A percentile compares a stretch with the other conserved stretches of the same genome.
Conservation (phyloP, 2,329 filamentous ascomycete genomes). For the Diaporthe nobilis region DNA sequence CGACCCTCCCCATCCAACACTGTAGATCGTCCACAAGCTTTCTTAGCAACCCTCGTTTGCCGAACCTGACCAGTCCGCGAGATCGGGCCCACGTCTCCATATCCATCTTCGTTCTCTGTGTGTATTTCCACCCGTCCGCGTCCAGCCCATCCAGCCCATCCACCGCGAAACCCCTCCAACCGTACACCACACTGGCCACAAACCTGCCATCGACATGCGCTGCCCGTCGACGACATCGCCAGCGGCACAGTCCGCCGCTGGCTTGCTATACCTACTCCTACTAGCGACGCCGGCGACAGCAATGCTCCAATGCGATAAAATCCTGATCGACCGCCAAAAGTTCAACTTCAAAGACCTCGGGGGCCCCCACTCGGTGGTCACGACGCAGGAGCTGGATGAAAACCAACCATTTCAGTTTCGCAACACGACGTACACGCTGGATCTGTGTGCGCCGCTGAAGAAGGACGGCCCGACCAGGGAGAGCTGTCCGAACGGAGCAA, state of each 20-base stretch:
- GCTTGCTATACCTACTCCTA: slow-evolving; percentile 54
- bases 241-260: slow-evolving; percentile 52
- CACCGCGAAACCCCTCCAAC: not conserved
- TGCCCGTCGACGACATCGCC: slow-evolving; percentile 50
- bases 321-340: slow-evolving; percentile 69
- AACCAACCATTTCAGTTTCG: slow-evolving; percentile 64
- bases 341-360: slow-evolving; percentile 76
- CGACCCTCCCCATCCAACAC: not conserved
- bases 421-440: slow-evolving; percentile 87
- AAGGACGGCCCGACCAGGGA: slow-evolving; percentile 68
- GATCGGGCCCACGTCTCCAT: not conserved
- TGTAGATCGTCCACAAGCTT: not conserved
- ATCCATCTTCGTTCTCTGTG: not conserved
- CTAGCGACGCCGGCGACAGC: slow-evolving; percentile 57
- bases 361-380: slow-evolving; percentile 79
- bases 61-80: not conserved
- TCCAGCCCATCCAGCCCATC: not conserved
- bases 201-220: slow-evolving; percentile 54
- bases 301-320: slow-evolving; percentile 73
- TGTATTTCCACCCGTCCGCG: not conserved
- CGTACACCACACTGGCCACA: slow-evolving; percentile 30
- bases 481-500: slow-evolving; percentile 78
- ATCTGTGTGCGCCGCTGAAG: slow-evolving; percentile 79
- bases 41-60: slow-evolving; percentile 11
- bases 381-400: slow-evolving; percentile 58